Evolutionary conservation across 768 basidiomycete genomes (phyloP).

Genomic region (Baorangia bicolor): DNA sequence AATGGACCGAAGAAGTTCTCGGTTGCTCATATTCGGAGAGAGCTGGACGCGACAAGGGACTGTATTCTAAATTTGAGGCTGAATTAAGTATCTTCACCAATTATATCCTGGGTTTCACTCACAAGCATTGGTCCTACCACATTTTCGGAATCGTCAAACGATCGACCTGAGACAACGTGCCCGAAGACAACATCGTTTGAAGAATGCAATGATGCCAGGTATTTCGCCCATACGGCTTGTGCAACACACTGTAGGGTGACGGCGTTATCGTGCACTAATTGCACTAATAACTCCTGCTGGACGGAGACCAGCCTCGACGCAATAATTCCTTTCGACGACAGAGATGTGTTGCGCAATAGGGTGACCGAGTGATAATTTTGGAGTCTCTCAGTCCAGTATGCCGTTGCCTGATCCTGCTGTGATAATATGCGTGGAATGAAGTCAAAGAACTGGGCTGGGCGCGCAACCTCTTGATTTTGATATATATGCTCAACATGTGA

Average conservation of each 20-base stretch:
- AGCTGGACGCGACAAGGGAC: constrained; percentile 44
- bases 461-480: constrained; percentile 8
- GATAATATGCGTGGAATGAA: constrained; percentile 37
- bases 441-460: constrained; percentile 36
- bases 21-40: constrained; percentile 23
- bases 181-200: constrained; percentile 44
- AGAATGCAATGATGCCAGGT: constrained; percentile 20
- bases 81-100: neutral
- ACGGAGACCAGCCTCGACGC: constrained; percentile 16
- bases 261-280: constrained; percentile 20
- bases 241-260: constrained; percentile 39
- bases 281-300: constrained; percentile 2
- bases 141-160: constrained; percentile 39
- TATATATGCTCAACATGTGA: constrained; percentile 35
- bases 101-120: constrained; percentile 12
- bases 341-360: constrained; percentile 20
- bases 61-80: constrained; percentile 38
- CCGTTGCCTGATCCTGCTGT: constrained; percentile 38
- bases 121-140: constrained; percentile 50
- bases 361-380: constrained; percentile 19
- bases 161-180: constrained; percentile 46
- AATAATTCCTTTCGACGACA: constrained; percentile 2
- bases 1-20: constrained; percentile 36
- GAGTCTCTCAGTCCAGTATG: constrained; percentile 38
- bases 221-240: constrained; percentile 33